phyloP scores from a whole-genome alignment of 2,329 filamentous ascomycete species.

The Cytospora leucostoma region DNA sequence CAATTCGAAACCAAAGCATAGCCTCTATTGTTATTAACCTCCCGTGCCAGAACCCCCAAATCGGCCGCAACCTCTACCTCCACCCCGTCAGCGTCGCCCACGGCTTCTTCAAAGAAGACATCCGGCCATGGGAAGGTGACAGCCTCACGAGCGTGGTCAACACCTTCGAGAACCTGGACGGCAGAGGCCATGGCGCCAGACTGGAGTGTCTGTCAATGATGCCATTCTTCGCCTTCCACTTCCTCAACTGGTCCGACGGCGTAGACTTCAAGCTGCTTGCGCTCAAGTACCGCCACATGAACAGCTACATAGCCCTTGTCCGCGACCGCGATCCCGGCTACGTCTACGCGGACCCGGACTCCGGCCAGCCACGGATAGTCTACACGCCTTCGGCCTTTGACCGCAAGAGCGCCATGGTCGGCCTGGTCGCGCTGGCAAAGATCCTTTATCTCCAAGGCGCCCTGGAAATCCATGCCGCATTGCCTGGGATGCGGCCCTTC shows the following conservation, averaged over 20 bases:
- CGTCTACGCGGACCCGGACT: conserved; percentile 69
- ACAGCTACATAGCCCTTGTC: conserved; percentile 67
- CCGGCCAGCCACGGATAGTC: conserved; percentile 62
- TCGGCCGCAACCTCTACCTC: conserved; percentile 79
- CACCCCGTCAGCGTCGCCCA: conserved; percentile 68
- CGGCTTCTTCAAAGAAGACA: conserved; percentile 66
- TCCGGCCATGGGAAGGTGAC: conserved; percentile 65
- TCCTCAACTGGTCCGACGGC: conserved; percentile 65
- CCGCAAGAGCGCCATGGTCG: conserved; percentile 66
- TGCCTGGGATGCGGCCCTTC: conserved; percentile 65
- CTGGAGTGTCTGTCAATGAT: conserved; percentile 72
- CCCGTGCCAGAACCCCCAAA: conserved; percentile 65
- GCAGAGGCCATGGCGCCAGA: conserved; percentile 75
- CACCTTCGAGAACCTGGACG: conserved; percentile 77
- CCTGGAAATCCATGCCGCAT: conserved; percentile 67
- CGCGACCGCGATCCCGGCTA: conserved; percentile 72
- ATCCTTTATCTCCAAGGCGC: conserved; percentile 77
- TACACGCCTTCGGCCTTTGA: conserved; percentile 74
- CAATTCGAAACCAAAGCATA: not conserved
- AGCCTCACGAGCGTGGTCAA: conserved; percentile 77
- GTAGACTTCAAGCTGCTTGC: conserved; percentile 68
- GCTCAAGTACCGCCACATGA: conserved; percentile 66
- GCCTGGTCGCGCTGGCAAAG: conserved; percentile 68
- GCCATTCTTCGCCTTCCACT: conserved; percentile 61
- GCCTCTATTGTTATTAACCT: not conserved